phyloP scores from a whole-genome alignment of 768 basidiomycete species.

The Auricularia sp. region DNA sequence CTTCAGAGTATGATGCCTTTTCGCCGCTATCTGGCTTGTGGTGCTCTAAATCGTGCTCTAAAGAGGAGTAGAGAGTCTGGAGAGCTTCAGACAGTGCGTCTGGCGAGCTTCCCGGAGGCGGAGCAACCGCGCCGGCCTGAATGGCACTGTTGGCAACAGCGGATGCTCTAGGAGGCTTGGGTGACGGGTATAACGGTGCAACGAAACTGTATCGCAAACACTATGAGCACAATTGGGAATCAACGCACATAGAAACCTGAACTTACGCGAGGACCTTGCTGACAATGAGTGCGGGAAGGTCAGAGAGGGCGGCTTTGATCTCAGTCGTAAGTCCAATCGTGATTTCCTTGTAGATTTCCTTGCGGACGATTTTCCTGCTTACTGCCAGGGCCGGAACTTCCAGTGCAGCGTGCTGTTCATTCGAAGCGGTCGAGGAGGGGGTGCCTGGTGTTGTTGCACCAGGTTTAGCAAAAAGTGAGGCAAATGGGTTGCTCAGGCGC shows the following conservation, averaged over 20 bases:
- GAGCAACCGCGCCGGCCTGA: constrained; percentile 31
- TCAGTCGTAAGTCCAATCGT: constrained; percentile 46
- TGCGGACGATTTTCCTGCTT: constrained; percentile 38
- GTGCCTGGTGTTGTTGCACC: constrained; percentile 15
- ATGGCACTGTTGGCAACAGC: constrained; percentile 32
- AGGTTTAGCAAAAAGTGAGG: constrained; percentile 56
- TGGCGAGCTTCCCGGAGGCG: constrained; percentile 1
- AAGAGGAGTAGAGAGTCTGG: constrained; percentile 59
- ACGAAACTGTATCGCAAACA: constrained; percentile 27
- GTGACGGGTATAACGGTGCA: constrained; percentile 47
- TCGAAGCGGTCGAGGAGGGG: constrained; percentile 18
- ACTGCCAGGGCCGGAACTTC: constrained; percentile 58
- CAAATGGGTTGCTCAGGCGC: constrained; percentile 64
- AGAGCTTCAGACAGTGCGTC: constrained; percentile 46
- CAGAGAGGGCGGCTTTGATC: constrained; percentile 38
- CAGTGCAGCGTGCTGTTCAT: constrained; percentile 25
- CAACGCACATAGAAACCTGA: too few species aligned
- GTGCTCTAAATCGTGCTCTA: constrained; percentile 52
- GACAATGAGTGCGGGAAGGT: constrained; percentile 40
- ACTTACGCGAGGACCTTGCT: constrained; percentile 42
- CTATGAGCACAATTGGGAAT: neutral
- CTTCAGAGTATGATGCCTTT: constrained; percentile 26
- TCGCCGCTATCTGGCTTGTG: constrained; percentile 17
- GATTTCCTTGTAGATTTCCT: constrained; percentile 46
- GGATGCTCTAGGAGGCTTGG: constrained; percentile 21